These are phyloP conservation scores for Trichoderma sp. DNA, from an alignment of 2,329 filamentous ascomycete species.

Conservation along the genomic window DNA sequence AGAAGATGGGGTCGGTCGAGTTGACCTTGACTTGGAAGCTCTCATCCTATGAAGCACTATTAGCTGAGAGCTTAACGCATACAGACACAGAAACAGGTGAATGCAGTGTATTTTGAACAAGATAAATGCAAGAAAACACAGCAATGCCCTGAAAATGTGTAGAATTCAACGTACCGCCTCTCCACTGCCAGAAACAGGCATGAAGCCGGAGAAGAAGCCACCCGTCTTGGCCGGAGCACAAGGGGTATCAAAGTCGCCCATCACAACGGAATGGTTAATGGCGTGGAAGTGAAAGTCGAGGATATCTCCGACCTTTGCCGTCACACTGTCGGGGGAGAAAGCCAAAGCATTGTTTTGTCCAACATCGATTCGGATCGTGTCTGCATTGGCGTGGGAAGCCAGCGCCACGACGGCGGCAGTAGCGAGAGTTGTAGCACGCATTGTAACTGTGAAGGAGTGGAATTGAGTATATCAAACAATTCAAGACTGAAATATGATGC, in stretches of 20 bases:
- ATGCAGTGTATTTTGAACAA: fast-evolving
- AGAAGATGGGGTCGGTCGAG: constrained; percentile 27
- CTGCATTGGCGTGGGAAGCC: neutral
- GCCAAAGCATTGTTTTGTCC: constrained; percentile 5
- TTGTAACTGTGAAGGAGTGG: neutral
- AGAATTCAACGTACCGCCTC: neutral
- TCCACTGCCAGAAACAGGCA: neutral
- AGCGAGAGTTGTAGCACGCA: constrained; percentile 1
- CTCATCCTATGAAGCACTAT: neutral
- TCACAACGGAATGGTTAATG: constrained; percentile 8
- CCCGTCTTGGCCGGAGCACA: constrained; percentile 6
- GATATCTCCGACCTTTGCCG: neutral
- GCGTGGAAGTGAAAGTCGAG: constrained; percentile 13
- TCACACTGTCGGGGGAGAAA: constrained; percentile 10
- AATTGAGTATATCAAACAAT: neutral
- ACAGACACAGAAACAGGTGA: neutral
- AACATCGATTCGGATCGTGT: constrained; percentile 12
- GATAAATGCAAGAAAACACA: neutral
- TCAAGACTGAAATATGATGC: neutral
- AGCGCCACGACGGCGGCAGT: constrained; percentile 41
- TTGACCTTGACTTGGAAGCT: constrained; percentile 27
- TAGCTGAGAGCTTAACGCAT: neutral
- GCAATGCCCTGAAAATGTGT: neutral
- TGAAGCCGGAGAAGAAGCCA: constrained; percentile 16
- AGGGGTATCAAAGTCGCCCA: constrained; percentile 12